Evolutionary conservation across 2,329 filamentous ascomycete genomes (phyloP).

Genomic region (Cercospora beticola): DNA sequence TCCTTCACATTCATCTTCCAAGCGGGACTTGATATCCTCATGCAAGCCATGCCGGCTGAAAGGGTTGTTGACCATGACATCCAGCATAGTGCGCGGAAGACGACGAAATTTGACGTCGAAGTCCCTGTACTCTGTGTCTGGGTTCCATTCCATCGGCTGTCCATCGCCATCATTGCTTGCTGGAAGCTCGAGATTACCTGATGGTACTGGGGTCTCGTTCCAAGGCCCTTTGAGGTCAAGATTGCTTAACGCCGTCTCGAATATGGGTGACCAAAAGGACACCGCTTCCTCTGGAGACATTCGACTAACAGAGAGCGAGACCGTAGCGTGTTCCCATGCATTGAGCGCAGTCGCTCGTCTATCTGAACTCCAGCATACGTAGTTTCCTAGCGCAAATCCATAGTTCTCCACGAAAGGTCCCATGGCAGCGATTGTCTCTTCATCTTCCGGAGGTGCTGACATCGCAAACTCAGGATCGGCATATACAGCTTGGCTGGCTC

Average conservation of each 20-base stretch:
- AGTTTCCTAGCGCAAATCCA: constrained; percentile 31
- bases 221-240: constrained; percentile 18
- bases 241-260: constrained; percentile 10
- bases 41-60: background rate
- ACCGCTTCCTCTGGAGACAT: constrained; percentile 36
- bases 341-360: constrained; percentile 17
- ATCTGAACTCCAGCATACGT: constrained; percentile 19
- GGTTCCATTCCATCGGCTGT: constrained; percentile 29
- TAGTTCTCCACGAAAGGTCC: constrained; percentile 41
- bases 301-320: constrained; percentile 30
- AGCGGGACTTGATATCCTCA: background rate
- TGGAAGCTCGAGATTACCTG: constrained; percentile 13
- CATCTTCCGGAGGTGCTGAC: constrained; percentile 25
- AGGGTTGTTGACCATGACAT: constrained; percentile 12
- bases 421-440: constrained; percentile 33
- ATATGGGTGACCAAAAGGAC: constrained; percentile 34
- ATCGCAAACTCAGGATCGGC: constrained; percentile 19
- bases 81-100: constrained; percentile 22
- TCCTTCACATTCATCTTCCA: background rate
- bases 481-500: constrained; percentile 21
- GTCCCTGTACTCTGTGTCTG: constrained; percentile 13
- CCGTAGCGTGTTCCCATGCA: constrained; percentile 36
- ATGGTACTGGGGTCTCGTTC: background rate
- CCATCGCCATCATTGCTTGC: background rate
- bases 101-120: constrained; percentile 13